phyloP scores from a whole-genome alignment of 192 early-diverging fungal genomes.

The Coemansia sp. region DNA sequence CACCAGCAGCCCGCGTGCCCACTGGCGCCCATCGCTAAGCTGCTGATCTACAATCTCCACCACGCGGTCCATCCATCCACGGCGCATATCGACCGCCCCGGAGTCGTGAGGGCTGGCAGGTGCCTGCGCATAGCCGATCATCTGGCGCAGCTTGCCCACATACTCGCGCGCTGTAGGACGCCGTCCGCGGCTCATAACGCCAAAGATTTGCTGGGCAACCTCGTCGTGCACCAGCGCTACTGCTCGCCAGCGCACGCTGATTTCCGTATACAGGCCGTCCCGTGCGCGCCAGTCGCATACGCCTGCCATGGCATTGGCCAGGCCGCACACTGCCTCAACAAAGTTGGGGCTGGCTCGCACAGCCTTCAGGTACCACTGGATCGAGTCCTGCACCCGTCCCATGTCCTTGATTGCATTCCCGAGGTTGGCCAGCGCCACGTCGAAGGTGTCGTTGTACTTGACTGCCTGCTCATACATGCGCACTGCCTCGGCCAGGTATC shows the following conservation, averaged over 20 bases:
- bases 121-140: conserved; percentile 17
- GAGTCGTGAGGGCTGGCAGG: conserved; percentile 3
- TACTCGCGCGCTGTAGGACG: conserved; percentile 23
- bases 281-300: conserved; percentile 89
- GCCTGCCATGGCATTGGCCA: conserved; percentile 81
- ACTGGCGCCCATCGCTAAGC: conserved; percentile 61
- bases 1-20: conserved; percentile 56
- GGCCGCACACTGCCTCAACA: conserved; percentile 88
- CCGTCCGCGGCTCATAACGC: conserved; percentile 35
- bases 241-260: conserved; percentile 28
- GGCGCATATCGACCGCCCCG: conserved; percentile 19
- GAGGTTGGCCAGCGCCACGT: conserved; percentile 88
- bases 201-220: conserved; percentile 37
- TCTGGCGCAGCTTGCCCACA: conserved; percentile 20
- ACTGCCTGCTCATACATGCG: conserved; percentile 88
- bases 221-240: conserved; percentile 24
- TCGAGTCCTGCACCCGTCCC: conserved; percentile 84
- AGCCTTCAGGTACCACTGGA: conserved; percentile 80
- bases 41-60: conserved; percentile 77
- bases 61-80: conserved; percentile 74
- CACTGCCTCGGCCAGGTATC: conserved; percentile 79
- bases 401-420: conserved; percentile 93
- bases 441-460: conserved; percentile 79
- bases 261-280: conserved; percentile 57
- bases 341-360: conserved; percentile 84